Base-by-base conservation (phyloP, 768 basidiomycete genomes). In the Trametopsis cervina region DNA sequence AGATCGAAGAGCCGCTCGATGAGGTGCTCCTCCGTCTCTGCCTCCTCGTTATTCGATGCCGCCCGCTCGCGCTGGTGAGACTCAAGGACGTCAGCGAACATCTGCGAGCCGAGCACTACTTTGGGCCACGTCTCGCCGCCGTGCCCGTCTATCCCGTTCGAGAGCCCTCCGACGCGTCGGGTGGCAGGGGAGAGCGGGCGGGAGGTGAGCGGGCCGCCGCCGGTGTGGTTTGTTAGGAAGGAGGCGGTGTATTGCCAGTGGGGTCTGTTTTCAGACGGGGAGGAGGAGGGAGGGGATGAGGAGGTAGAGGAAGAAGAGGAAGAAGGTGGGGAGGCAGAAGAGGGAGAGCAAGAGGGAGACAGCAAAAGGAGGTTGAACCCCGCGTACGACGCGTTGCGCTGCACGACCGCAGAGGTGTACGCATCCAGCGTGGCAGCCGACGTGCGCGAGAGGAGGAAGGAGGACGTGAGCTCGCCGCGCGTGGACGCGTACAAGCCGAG, bases 291-390 rank as follows among this genome's bases (percentile, higher is more conserved):
- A 33, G 29, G 9, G 29, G 29, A 7, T 7, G 7, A 15, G 15
- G 15, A 7, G 29, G 9, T 33, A 15, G 7, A 7, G 29, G 29
- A 7, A 15, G 29, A 7, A 15, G 9, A 7, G 22, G 63, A 57
- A 39, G 81, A 57, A 26, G 56, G 40, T 38, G 44, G 15, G 40
- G 42, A 41, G 29, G 18, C 40, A 38, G 27, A 40, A 20, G 40
- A 4, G 12, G 54, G 42, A 11, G 15, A 10, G 10, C 25, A 40
- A 10, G 38, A 27, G 1, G 81, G 76, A 20, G 75, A 68, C 49
- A 91, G 69, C 50, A 89, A 75, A 50, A 89, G 69, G 23, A 90
- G 62, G 64, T 90, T 91, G 74, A 92, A 91, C 2, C 89, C 89
- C 40, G 88, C 84, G 61, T 80, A 89, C 56, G 68, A 63, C 13